A percentile compares a stretch with the other conserved stretches of the same genome.
Evolutionary conservation across 768 basidiomycete genomes (phyloP).

Genomic region (Cystofilobasidium capitatum): DNA sequence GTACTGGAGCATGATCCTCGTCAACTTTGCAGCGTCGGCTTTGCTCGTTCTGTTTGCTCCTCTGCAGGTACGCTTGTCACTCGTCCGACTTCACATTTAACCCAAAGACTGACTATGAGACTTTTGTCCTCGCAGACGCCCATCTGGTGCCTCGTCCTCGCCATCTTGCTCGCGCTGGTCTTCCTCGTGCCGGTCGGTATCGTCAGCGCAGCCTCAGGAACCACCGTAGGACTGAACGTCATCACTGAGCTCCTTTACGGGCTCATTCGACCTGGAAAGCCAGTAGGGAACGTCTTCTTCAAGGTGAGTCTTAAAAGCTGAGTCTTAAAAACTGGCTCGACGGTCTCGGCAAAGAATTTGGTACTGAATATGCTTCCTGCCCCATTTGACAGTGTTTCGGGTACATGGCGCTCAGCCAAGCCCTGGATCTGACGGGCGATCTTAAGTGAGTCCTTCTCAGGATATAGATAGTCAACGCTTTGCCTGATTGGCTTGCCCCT

Average conservation of each 20-base stretch:
- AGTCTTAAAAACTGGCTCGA: too few species aligned
- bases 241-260: conserved; percentile 38
- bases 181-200: conserved; percentile 36
- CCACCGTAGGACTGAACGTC: conserved; percentile 41
- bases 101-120: too few species aligned
- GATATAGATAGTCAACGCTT: background rate
- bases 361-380: background rate
- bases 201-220: conserved; percentile 38
- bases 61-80: conserved; percentile 26
- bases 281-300: conserved; percentile 27
- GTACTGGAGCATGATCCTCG: conserved; percentile 34
- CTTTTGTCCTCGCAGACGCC: too few species aligned
- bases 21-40: conserved; percentile 36
- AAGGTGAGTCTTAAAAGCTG: conserved; percentile 38
- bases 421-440: conserved; percentile 35
- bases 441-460: conserved; percentile 38
- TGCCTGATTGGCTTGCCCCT: conserved; percentile 25
- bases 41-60: conserved; percentile 36
- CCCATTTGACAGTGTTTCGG: conserved; percentile 28
- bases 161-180: conserved; percentile 35
- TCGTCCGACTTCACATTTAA: background rate
- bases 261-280: conserved; percentile 32
- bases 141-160: conserved; percentile 37
- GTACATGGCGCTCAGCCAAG: conserved; percentile 41
- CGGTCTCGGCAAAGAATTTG: background rate